Evolutionary conservation across 106 monocot genomes (phyloP).

Genomic region (Acanthochlamys bracteata): DNA sequence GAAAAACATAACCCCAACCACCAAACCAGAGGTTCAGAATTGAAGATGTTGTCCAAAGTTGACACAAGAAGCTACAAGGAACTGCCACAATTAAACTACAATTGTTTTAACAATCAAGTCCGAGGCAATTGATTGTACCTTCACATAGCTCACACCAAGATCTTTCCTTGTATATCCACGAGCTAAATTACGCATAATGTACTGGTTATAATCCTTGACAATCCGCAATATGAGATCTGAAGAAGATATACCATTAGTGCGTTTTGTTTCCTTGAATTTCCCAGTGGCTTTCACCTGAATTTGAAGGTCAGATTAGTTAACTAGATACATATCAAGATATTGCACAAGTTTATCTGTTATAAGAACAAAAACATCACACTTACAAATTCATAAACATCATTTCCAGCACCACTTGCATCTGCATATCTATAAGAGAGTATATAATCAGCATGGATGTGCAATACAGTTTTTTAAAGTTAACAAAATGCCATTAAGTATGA

Average conservation of each 20-base stretch:
- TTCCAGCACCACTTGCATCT: constrained; percentile 77
- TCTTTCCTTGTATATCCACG: constrained; percentile 80
- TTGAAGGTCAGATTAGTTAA: background rate
- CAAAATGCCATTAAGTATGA: too few relatives aligned
- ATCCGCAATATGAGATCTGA: constrained; percentile 93
- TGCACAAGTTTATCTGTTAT: background rate
- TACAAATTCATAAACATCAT: constrained; percentile 88
- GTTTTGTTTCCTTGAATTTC: constrained; percentile 83
- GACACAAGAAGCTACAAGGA: background rate
- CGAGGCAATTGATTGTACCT: constrained; percentile 18
- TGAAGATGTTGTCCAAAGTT: background rate
- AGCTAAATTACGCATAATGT: constrained; percentile 84
- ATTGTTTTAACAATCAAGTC: background rate
- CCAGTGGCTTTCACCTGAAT: constrained; percentile 65
- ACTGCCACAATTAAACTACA: background rate
- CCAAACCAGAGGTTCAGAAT: background rate
- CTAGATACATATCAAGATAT: background rate
- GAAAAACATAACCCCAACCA: background rate
- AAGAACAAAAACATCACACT: constrained; percentile 14
- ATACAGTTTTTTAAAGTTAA: background rate
- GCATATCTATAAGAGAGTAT: constrained; percentile 46
- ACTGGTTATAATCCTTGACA: constrained; percentile 77
- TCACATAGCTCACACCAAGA: constrained; percentile 81
- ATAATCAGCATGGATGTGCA: background rate
- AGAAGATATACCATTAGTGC: constrained; percentile 73